Evolutionary conservation across 2,329 filamentous ascomycete genomes (phyloP).

Genomic region (Neofusicoccum parvum): DNA sequence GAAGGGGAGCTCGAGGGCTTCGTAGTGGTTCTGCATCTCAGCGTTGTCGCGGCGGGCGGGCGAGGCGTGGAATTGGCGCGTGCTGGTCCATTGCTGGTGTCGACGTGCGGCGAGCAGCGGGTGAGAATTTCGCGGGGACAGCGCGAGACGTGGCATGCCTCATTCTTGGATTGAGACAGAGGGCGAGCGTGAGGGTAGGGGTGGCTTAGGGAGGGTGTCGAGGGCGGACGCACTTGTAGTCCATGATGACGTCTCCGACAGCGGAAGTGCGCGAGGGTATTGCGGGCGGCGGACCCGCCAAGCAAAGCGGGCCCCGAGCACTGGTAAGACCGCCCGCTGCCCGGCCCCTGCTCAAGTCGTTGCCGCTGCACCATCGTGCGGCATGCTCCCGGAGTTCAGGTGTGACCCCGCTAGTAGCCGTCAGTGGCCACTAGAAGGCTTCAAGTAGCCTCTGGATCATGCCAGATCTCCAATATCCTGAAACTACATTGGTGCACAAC

Average conservation of each 20-base stretch:
- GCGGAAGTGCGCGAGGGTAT: conserved; percentile 15
- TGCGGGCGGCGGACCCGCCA: conserved; percentile 6
- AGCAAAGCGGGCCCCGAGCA: conserved; percentile 8
- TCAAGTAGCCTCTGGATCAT: not conserved
- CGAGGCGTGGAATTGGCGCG: conserved; percentile 19
- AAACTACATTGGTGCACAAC: too few species aligned
- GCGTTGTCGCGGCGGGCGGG: not conserved
- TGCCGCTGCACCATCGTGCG: not conserved
- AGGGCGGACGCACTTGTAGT: not conserved
- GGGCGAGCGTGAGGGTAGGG: not conserved
- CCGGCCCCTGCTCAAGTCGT: not conserved
- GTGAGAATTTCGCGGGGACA: not conserved
- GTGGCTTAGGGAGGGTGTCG: not conserved
- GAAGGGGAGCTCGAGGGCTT: conserved; percentile 71
- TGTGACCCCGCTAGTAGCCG: too few species aligned
- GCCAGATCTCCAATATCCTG: rapidly evolving
- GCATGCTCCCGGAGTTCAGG: not conserved
- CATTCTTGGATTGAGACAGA: not conserved
- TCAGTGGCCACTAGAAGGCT: not conserved
- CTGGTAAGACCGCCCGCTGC: not conserved
- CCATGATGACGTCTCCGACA: conserved; percentile 22
- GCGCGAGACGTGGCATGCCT: conserved; percentile 19
- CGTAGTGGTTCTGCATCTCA: conserved; percentile 70
- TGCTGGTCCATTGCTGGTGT: conserved; percentile 2
- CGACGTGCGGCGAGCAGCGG: conserved; percentile 1